Conservation (phyloP, 345 rosid genomes). For the Populus alba region DNA sequence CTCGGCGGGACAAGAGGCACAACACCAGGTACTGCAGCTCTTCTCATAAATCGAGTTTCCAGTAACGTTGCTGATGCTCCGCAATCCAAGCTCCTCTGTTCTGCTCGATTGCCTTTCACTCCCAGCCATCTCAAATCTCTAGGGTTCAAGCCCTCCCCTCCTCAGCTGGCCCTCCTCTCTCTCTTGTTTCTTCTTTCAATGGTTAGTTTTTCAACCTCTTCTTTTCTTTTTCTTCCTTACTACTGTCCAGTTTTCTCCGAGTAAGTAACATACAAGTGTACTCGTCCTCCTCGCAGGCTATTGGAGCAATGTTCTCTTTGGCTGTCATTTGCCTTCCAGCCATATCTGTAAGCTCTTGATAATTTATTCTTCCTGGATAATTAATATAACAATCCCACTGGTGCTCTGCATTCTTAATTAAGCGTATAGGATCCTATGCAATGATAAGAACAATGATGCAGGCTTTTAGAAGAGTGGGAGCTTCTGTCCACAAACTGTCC, state of each 20-base stretch:
- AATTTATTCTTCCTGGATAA: neutral
- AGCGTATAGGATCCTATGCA: no score
- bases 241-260: neutral
- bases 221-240: no score
- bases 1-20: neutral
- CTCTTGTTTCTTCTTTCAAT: slow-evolving; percentile 32
- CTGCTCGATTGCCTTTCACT: neutral
- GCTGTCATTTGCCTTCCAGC: slow-evolving; percentile 32
- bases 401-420: no score
- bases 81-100: neutral
- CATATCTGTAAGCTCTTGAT: slow-evolving; percentile 20
- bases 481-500: slow-evolving; percentile 23
- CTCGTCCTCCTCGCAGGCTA: slow-evolving; percentile 14
- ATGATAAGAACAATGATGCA: slow-evolving; percentile 3
- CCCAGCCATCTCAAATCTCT: neutral
- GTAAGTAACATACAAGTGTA: neutral
- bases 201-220: slow-evolving; percentile 1
- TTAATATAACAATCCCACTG: neutral
- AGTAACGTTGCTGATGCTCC: neutral
- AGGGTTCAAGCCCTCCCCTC: slow-evolving; percentile 26
- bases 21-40: neutral
- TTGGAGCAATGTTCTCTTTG: slow-evolving; percentile 26
- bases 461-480: slow-evolving; percentile 31
- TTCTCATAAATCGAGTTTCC: neutral
- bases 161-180: slow-evolving; percentile 29